phyloP scores from a whole-genome alignment of 371 early-diverging fungal genomes.

The Mucor velutinosus region DNA sequence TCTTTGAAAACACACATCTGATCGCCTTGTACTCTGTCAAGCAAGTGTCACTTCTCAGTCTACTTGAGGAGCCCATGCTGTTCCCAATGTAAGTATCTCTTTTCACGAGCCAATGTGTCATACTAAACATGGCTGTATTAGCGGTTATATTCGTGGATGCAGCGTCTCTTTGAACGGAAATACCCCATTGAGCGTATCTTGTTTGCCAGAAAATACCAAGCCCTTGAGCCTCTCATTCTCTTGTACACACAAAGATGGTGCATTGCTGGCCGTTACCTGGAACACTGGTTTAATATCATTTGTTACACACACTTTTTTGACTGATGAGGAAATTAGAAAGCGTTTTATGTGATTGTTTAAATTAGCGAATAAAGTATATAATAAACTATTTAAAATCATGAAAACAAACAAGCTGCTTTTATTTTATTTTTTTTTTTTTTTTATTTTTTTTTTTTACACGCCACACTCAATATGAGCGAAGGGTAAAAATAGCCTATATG shows the following conservation, averaged over 20 bases:
- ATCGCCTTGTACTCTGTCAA: constrained; percentile 31
- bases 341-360: constrained; percentile 9
- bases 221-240: constrained; percentile 31
- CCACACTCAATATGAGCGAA: not conserved
- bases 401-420: too few species aligned
- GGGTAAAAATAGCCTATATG: not conserved
- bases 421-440: not conserved
- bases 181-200: not conserved
- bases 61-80: constrained; percentile 20
- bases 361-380: not conserved
- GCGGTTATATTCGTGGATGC: constrained; percentile 41
- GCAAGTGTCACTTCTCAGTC: constrained; percentile 13
- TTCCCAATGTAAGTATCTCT: constrained; percentile 26
- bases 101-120: not conserved
- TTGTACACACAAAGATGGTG: constrained; percentile 15
- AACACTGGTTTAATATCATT: constrained; percentile 36
- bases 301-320: constrained; percentile 24
- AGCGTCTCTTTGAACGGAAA: not conserved
- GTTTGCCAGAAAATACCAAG: not conserved
- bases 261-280: constrained; percentile 33
- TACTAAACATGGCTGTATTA: not conserved
- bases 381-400: not conserved
- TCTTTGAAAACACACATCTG: constrained; percentile 28
- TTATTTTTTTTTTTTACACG: not conserved
- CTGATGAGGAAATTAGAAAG: constrained; percentile 14